Conservation (phyloP, 2,329 filamentous ascomycete genomes). For the Grosmannia clavigera region DNA sequence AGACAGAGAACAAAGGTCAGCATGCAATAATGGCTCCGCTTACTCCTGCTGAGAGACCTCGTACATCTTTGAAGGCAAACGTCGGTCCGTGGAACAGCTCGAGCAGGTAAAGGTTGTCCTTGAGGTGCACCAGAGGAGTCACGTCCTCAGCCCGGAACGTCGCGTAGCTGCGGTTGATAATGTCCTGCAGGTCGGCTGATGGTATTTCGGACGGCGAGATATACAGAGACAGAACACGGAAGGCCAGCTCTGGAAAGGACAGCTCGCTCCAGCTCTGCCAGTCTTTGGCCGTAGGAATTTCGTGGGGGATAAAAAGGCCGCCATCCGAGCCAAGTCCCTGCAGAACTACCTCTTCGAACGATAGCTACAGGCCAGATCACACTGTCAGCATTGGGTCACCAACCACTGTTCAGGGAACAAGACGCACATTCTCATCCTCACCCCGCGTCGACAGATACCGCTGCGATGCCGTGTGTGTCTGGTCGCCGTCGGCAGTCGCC, state of each 20-base stretch:
- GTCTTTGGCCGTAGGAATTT: constrained; percentile 45
- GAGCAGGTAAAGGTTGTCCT: constrained; percentile 68
- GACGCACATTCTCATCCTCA: constrained; percentile 11
- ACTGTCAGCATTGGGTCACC: neutral
- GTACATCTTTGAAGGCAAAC: constrained; percentile 86
- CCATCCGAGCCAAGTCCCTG: constrained; percentile 81
- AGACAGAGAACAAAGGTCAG: neutral
- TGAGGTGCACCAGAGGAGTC: constrained; percentile 65
- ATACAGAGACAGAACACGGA: constrained; percentile 76
- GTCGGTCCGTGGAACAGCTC: constrained; percentile 96
- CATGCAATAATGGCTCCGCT: neutral
- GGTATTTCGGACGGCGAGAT: constrained; percentile 79
- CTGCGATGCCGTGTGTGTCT: constrained; percentile 14
- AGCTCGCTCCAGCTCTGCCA: constrained; percentile 62
- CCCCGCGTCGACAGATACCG: constrained; percentile 14
- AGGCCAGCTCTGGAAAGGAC: constrained; percentile 70
- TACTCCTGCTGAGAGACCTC: neutral
- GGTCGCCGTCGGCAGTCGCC: neutral
- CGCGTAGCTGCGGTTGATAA: constrained; percentile 75
- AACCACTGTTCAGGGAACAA: neutral
- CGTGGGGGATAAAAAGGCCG: constrained; percentile 79
- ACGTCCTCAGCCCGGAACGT: constrained; percentile 74
- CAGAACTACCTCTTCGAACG: constrained; percentile 82
- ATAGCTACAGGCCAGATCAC: constrained; percentile 43
- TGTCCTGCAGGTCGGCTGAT: constrained; percentile 61